These are phyloP conservation scores for Pseudodiploospora longispora DNA, from an alignment of 2,329 filamentous ascomycete genomes.

Conservation along the genomic window DNA sequence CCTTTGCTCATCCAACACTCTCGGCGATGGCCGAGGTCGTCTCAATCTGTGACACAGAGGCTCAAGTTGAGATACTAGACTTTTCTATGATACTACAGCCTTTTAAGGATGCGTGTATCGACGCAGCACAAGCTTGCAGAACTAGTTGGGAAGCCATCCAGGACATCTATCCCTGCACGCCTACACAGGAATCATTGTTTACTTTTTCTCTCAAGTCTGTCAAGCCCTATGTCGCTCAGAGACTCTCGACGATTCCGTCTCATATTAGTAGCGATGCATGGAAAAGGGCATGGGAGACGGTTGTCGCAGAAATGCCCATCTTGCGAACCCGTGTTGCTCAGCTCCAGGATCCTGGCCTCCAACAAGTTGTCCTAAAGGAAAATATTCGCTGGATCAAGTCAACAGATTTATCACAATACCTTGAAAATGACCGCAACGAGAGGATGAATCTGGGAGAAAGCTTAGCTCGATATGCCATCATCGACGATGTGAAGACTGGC, in stretches of 20 bases:
- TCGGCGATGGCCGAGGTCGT: constrained; percentile 1
- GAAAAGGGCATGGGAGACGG: constrained; percentile 20
- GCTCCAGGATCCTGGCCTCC: constrained; percentile 1
- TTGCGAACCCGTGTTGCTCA: constrained; percentile 26
- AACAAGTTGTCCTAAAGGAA: constrained; percentile 10
- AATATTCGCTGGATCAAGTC: constrained; percentile 9
- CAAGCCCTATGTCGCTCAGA: constrained; percentile 25
- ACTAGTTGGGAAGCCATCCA: constrained; percentile 16
- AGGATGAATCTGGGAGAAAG: neutral
- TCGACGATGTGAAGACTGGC: neutral
- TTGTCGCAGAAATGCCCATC: constrained; percentile 19
- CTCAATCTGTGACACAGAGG: too few relatives aligned
- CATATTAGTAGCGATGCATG: constrained; percentile 14
- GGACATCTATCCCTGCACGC: constrained; percentile 25
- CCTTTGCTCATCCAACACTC: constrained; percentile 5
- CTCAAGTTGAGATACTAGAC: neutral
- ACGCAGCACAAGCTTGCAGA: constrained; percentile 14
- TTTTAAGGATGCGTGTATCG: constrained; percentile 9
- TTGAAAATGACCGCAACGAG: neutral
- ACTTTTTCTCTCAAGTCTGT: constrained; percentile 22
- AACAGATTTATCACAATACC: neutral
- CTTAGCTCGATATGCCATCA: neutral
- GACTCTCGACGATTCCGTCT: constrained; percentile 13
- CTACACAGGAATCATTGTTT: constrained; percentile 28
- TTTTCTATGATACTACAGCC: neutral